Conservation (phyloP, 2,329 filamentous ascomycete genomes). For the Sporothrix curviconia region DNA sequence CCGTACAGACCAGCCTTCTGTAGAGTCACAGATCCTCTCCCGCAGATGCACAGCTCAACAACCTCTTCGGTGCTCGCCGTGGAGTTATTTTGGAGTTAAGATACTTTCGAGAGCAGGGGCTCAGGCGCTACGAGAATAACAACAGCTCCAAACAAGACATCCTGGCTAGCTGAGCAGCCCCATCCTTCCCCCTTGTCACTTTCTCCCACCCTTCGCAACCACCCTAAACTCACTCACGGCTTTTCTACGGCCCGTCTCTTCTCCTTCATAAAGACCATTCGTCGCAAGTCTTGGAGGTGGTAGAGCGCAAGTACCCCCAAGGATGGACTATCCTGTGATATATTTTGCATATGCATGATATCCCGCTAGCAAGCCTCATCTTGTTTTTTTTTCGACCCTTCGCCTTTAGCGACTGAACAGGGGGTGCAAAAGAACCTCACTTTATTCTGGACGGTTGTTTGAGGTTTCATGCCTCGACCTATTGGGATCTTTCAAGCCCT, state of each 20-base stretch:
- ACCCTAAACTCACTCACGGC: neutral
- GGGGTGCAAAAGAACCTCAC: neutral
- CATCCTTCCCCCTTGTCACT: neutral
- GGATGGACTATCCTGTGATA: neutral
- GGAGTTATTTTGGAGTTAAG: neutral
- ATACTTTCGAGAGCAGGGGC: neutral
- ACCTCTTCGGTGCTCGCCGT: neutral
- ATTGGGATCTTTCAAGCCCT: neutral
- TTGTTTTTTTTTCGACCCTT: neutral
- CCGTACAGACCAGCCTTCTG: neutral
- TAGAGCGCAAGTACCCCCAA: neutral
- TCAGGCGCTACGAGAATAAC: neutral
- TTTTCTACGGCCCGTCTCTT: neutral
- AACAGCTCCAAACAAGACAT: neutral
- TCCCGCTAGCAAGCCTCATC: neutral
- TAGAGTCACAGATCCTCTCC: neutral
- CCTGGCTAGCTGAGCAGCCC: neutral
- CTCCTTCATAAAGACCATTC: neutral
- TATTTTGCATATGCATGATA: slow-evolving; percentile 4
- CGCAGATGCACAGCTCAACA: neutral
- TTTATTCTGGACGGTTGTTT: slow-evolving; percentile 7
- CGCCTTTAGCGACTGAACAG: neutral
- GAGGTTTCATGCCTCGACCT: slow-evolving; percentile 4
- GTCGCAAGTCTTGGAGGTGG: neutral
- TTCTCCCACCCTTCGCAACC: neutral